Evolutionary conservation across 2,329 filamentous ascomycete genomes (phyloP).

Genomic region (Trichoderma atrobrunneum): DNA sequence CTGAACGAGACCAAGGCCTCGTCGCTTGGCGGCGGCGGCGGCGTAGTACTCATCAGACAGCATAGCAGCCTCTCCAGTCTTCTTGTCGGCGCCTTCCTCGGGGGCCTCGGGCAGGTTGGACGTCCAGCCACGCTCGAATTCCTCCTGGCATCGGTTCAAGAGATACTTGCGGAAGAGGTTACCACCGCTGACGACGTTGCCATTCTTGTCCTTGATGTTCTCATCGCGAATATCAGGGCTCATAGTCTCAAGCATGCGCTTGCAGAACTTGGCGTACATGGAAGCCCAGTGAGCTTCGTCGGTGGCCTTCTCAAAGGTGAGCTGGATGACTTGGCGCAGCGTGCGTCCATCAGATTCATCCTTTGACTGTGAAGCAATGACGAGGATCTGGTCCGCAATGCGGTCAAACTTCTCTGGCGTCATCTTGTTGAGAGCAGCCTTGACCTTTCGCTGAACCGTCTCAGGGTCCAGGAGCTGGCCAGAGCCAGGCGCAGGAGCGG

Average conservation of each 20-base stretch:
- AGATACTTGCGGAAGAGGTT: conserved; percentile 97
- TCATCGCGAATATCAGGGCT: conserved; percentile 93
- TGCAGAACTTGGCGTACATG: conserved; percentile 99
- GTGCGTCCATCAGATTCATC: conserved; percentile 92
- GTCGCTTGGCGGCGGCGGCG: conserved; percentile 90
- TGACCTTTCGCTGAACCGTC: conserved; percentile 97
- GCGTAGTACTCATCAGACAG: conserved; percentile 96
- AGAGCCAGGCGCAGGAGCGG: conserved; percentile 34
- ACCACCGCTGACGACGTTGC: conserved; percentile 84
- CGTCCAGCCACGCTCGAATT: conserved; percentile 98
- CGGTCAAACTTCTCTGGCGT: conserved; percentile 98
- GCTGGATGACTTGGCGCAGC: conserved; percentile 94
- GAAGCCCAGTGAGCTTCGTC: conserved; percentile 98
- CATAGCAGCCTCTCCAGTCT: conserved; percentile 70
- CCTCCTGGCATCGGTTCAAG: conserved; percentile 96
- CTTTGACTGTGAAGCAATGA: conserved; percentile 92
- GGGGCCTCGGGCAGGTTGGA: conserved; percentile 71
- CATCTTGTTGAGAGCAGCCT: conserved; percentile 99
- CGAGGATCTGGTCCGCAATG: conserved; percentile 88
- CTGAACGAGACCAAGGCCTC: conserved; percentile 94
- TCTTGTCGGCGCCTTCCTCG: conserved; percentile 55
- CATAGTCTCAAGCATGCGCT: conserved; percentile 94
- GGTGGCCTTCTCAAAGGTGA: conserved; percentile 98
- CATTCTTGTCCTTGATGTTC: conserved; percentile 86
- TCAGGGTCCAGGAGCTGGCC: conserved; percentile 73